Percentiles rank a stretch among this genome's conserved stretches.
Conservation (phyloP, 148 eudicot genomes). For the Camellia granthamiana region DNA sequence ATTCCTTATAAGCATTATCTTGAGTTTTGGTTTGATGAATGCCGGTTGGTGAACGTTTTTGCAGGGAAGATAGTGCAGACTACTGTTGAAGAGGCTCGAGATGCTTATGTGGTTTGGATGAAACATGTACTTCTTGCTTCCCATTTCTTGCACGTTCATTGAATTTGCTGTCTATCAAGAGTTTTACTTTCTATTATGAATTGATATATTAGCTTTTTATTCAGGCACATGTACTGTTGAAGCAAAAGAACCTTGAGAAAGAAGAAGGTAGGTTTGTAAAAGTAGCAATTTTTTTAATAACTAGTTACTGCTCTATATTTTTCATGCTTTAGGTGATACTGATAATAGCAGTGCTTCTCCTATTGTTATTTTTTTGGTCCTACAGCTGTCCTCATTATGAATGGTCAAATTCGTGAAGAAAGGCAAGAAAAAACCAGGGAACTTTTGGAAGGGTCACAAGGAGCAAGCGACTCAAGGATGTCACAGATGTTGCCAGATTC, state of each 20-base stretch:
- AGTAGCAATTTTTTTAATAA: conserved; percentile 1
- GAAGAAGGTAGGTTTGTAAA: conserved; percentile 47
- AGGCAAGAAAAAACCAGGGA: conserved; percentile 27
- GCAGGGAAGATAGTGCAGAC: conserved; percentile 92
- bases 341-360: not conserved
- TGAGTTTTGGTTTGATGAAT: conserved; percentile 4
- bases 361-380: conserved; percentile 5
- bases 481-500: conserved; percentile 24
- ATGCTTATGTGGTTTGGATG: conserved; percentile 71
- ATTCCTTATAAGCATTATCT: not conserved
- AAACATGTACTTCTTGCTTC: conserved; percentile 49
- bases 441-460: conserved; percentile 22
- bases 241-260: conserved; percentile 64
- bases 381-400: conserved; percentile 26
- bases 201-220: conserved; percentile 17
- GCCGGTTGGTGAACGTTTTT: conserved; percentile 15
- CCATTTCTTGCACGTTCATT: conserved; percentile 14
- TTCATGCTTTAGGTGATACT: conserved; percentile 4
- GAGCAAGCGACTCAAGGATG: conserved; percentile 26
- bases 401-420: conserved; percentile 32
- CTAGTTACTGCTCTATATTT: not conserved
- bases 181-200: conserved; percentile 16
- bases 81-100: conserved; percentile 85
- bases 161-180: conserved; percentile 13
- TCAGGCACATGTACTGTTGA: conserved; percentile 78